Base-by-base conservation (phyloP, 148 eudicot genomes). In the Arctostaphylos glauca region DNA sequence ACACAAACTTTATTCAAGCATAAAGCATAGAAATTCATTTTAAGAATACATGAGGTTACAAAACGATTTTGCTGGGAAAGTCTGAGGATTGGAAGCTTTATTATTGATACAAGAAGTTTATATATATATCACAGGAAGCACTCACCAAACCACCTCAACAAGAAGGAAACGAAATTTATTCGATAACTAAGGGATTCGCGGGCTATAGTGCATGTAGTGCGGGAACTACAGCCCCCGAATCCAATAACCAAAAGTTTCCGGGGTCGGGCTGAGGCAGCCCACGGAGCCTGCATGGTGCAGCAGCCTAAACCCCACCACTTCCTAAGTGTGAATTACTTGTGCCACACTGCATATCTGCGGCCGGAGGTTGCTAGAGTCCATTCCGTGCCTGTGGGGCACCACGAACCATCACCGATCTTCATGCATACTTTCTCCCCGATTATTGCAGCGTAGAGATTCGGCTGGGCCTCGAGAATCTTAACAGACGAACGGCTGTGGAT, bases 391-490 rank as follows among this genome's bases (percentile, higher is more conserved):
- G 87, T 76, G 2, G 98, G 98, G 84, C 93, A 89, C 98, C 98
- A 96, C 5, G 95, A 91, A 41, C 91, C 94, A 23, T 91, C 93
- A 58, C 98, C 98, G n/a, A 96, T 88, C 88, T 96, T 96, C 98
- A 96, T 93, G 81, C 88, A 86, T 21, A 96, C 16, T 82, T 93
- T 96, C 72, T 96, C 98, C 5, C 94, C 98, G 1, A 96, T 89
- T 46, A 84, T 79, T 48, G 98, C 98, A 41, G 98, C 89, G 76
- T 96, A 96, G 6, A 96, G 88, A 88, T 94, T 92, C 6, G 96
- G 83, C 82, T 88, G 93, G 31, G 98, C 98, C 83, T 94, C 98
- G 19, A 91, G 44, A 77, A 96, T 94, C 80, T 68, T 89, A 21
- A 96, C 82, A 3, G 95, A 79, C 31, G 98, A 94, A 50, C 98